A percentile compares a stretch with the other conserved stretches of the same genome.
Conservation (phyloP, 257 asterid genomes). For the Knoxia roxburghii region DNA sequence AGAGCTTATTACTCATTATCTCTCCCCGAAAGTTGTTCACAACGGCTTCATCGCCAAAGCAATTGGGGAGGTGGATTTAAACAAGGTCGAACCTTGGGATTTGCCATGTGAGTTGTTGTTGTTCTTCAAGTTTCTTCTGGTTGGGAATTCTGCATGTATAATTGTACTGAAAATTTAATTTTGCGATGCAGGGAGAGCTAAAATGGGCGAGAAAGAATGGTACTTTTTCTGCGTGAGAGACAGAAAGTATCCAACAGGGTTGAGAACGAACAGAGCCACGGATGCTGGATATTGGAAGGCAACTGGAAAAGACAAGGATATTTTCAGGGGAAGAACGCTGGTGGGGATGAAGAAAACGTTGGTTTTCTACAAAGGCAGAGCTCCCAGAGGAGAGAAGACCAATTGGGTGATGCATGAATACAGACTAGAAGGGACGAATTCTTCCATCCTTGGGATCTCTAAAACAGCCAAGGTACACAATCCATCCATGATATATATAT, state of each 20-base stretch:
- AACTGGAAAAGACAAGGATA: conserved; percentile 78
- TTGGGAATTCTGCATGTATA: neutral
- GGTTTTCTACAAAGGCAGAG: conserved; percentile 78
- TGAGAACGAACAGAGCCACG: conserved; percentile 80
- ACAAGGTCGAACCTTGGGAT: conserved; percentile 90
- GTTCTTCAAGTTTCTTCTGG: no score
- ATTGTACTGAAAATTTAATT: neutral
- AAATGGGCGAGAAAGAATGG: conserved; percentile 81
- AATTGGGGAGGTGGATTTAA: conserved; percentile 78
- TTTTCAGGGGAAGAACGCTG: conserved; percentile 48
- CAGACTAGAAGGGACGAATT: conserved; percentile 55
- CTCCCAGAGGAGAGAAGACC: conserved; percentile 75
- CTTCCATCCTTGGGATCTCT: conserved; percentile 28
- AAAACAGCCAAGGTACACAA: conserved; percentile 41
- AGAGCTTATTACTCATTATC: conserved; percentile 70
- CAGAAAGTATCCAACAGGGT: conserved; percentile 75
- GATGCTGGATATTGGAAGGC: conserved; percentile 89
- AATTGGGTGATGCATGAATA: conserved; percentile 89
- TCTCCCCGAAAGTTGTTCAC: conserved; percentile 48
- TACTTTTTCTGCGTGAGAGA: conserved; percentile 78
- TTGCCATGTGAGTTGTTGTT: conserved; percentile 53
- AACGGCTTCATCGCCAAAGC: conserved; percentile 37
- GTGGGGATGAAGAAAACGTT: conserved; percentile 87
- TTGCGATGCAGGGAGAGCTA: conserved; percentile 54
- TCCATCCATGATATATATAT: no score